phyloP scores from a whole-genome alignment of 1,139 yeast species.

The Geotrichum reessii region DNA sequence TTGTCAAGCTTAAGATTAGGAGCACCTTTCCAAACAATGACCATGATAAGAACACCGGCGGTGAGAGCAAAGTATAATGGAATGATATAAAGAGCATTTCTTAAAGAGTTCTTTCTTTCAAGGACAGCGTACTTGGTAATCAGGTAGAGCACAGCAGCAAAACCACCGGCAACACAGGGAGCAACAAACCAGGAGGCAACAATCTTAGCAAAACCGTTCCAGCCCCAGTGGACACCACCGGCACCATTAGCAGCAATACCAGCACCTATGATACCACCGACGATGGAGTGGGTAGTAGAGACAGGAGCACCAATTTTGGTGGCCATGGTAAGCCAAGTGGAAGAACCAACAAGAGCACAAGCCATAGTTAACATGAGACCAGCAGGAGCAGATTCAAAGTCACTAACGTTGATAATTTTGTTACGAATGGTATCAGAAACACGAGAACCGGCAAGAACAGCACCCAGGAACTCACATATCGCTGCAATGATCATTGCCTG shows the following conservation, averaged over 20 bases:
- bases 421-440: constrained; percentile 65
- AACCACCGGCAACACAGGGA: constrained; percentile 62
- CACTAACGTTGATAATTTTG: constrained; percentile 50
- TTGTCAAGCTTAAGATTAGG: constrained; percentile 55
- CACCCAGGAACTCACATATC: constrained; percentile 66
- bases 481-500: constrained; percentile 71
- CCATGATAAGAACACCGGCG: constrained; percentile 56
- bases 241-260: constrained; percentile 68
- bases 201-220: constrained; percentile 67
- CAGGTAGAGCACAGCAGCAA: constrained; percentile 55
- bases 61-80: constrained; percentile 59
- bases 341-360: constrained; percentile 71
- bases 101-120: constrained; percentile 51
- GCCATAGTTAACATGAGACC: constrained; percentile 71
- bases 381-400: constrained; percentile 54
- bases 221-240: constrained; percentile 60
- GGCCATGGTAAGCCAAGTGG: constrained; percentile 64
- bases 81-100: constrained; percentile 52
- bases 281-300: constrained; percentile 73
- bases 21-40: constrained; percentile 66
- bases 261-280: constrained; percentile 71
- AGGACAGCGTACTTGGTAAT: constrained; percentile 56
- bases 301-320: constrained; percentile 68
- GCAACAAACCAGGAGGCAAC: constrained; percentile 81
- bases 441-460: constrained; percentile 65